These are phyloP conservation scores for Cryptosporidium meleagridis DNA, from an alignment of 169 alveolate genomes.

Conservation along the genomic window DNA sequence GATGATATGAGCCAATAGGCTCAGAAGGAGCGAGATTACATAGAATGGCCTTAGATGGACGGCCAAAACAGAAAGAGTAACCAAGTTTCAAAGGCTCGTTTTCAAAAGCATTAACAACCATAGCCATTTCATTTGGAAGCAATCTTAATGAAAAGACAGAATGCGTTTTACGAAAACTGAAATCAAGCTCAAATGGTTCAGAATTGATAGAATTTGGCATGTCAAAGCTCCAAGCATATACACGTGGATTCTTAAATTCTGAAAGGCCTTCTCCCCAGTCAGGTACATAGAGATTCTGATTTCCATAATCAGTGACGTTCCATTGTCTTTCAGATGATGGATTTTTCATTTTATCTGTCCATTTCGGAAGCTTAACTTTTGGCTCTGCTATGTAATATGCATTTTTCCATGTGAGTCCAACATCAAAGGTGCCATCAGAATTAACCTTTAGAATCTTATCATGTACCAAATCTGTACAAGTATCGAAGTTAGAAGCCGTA, in stretches of 20 bases:
- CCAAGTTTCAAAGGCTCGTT: slow-evolving; percentile 64
- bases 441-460: slow-evolving; percentile 9
- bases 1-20: neutral
- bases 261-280: slow-evolving; percentile 51
- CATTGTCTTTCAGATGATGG: neutral
- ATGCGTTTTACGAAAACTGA: slow-evolving; percentile 23
- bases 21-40: slow-evolving; percentile 12
- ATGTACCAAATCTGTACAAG: neutral
- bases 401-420: slow-evolving; percentile 10
- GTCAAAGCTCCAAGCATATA: slow-evolving; percentile 50
- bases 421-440: slow-evolving; percentile 29
- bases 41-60: slow-evolving; percentile 53
- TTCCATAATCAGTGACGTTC: slow-evolving; percentile 27
- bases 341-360: slow-evolving; percentile 38
- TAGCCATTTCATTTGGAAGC: slow-evolving; percentile 54
- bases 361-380: slow-evolving; percentile 7
- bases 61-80: slow-evolving; percentile 22
- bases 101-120: slow-evolving; percentile 55
- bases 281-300: neutral
- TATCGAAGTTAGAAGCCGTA: slow-evolving; percentile 10
- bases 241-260: slow-evolving; percentile 25
- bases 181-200: slow-evolving; percentile 54
- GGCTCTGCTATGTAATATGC: slow-evolving; percentile 56
- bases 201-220: neutral
- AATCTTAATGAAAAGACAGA: slow-evolving; percentile 47